Evolutionary conservation across 2,329 filamentous ascomycete species (phyloP).

Genomic region (Tolypocladium nubicola): DNA sequence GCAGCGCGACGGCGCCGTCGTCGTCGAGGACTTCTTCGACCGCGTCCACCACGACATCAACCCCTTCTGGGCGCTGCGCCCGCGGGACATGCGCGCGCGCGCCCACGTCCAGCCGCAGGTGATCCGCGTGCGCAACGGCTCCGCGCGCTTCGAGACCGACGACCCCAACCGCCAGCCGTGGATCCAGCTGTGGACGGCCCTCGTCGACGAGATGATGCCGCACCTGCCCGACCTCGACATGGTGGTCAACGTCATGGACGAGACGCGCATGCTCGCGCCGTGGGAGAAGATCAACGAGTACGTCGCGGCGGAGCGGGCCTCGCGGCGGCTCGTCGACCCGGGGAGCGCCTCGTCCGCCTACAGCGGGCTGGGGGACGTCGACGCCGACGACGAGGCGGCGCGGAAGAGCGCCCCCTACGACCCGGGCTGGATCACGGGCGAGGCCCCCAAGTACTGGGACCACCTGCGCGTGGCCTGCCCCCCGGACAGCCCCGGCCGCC

Average conservation of each 20-base stretch:
- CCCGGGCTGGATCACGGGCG: constrained; percentile 32
- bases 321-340: constrained; percentile 30
- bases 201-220: constrained; percentile 40
- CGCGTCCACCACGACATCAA: constrained; percentile 52
- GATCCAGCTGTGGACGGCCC: constrained; percentile 35
- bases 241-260: constrained; percentile 54
- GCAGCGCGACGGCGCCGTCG: constrained; percentile 35
- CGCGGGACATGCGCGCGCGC: constrained; percentile 24
- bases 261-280: constrained; percentile 49
- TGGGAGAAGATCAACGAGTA: constrained; percentile 45
- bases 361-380: constrained; percentile 27
- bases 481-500: constrained; percentile 38
- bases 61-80: constrained; percentile 48
- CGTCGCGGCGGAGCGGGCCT: constrained; percentile 34
- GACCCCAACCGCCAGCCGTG: constrained; percentile 29
- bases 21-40: constrained; percentile 55
- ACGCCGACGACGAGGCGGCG: constrained; percentile 20
- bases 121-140: constrained; percentile 35
- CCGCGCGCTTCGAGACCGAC: constrained; percentile 25
- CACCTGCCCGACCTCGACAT: constrained; percentile 55
- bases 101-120: constrained; percentile 32
- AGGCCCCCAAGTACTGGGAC: constrained; percentile 46
- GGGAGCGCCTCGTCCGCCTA: constrained; percentile 32
- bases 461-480: constrained; percentile 45
- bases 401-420: constrained; percentile 22